phyloP scores from a whole-genome alignment of 2,329 filamentous ascomycete genomes.

The Paecilomyces dactylethromorphus region DNA sequence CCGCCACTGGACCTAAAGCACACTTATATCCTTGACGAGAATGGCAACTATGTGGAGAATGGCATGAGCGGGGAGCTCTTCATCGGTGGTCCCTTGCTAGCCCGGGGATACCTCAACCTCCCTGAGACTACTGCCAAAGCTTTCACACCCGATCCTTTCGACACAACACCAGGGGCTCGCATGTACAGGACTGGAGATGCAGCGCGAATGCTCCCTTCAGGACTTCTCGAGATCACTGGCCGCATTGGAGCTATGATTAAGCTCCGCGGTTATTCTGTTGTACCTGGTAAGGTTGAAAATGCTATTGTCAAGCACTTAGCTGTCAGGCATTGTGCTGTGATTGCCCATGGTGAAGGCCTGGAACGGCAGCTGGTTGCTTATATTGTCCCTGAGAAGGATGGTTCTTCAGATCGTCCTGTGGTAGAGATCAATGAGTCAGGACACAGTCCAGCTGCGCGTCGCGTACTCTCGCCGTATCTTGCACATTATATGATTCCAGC shows the following conservation, averaged over 20 bases:
- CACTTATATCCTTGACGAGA: slow-evolving; percentile 67
- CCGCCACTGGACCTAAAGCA: slow-evolving; percentile 61
- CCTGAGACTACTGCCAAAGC: slow-evolving; percentile 69
- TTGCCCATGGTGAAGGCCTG: slow-evolving; percentile 68
- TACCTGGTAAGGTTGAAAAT: slow-evolving; percentile 69
- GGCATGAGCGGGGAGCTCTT: slow-evolving; percentile 67
- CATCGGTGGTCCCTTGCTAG: slow-evolving; percentile 66
- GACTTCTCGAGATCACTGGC: slow-evolving; percentile 67
- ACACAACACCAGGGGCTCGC: slow-evolving; percentile 51
- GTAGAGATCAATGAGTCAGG: slow-evolving; percentile 64
- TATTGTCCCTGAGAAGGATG: slow-evolving; percentile 60
- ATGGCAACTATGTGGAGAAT: slow-evolving; percentile 55
- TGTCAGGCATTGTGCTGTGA: slow-evolving; percentile 64
- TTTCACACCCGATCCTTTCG: slow-evolving; percentile 62
- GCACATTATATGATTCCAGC: slow-evolving; percentile 81
- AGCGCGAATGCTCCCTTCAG: slow-evolving; percentile 60
- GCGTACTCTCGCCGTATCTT: slow-evolving; percentile 58
- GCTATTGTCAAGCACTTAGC: slow-evolving; percentile 64
- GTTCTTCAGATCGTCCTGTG: slow-evolving; percentile 49
- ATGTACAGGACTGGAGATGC: slow-evolving; percentile 73
- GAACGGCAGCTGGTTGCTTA: slow-evolving; percentile 72
- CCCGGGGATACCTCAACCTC: slow-evolving; percentile 72
- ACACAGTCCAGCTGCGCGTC: slow-evolving; percentile 63
- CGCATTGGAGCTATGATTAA: slow-evolving; percentile 77
- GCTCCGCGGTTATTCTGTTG: slow-evolving; percentile 69